phyloP scores from a whole-genome alignment of 2,329 filamentous ascomycete genomes.

The Pseudocercospora fijiensis region DNA sequence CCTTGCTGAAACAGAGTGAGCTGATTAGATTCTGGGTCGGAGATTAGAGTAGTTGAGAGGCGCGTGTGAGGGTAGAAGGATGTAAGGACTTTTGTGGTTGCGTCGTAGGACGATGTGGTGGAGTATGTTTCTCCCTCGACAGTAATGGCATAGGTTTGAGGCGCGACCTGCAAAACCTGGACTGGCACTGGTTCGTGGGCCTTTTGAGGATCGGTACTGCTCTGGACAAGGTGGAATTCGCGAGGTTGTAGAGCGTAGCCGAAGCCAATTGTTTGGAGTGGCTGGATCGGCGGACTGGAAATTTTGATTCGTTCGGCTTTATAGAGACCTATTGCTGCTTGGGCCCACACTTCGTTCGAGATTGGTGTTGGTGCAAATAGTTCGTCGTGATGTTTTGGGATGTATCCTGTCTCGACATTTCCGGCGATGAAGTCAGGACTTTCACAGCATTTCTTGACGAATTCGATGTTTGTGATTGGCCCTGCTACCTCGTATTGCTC shows the following conservation, averaged over 20 bases:
- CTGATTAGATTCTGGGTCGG: slow-evolving; percentile 57
- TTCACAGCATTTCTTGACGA: slow-evolving; percentile 82
- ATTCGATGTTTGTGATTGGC: slow-evolving; percentile 93
- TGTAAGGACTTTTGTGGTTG: slow-evolving; percentile 55
- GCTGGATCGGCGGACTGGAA: slow-evolving; percentile 26
- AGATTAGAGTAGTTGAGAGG: slow-evolving; percentile 74
- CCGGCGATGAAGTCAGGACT: slow-evolving; percentile 80
- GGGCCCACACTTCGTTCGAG: slow-evolving; percentile 73
- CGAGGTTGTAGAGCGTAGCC: slow-evolving; percentile 59
- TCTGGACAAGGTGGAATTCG: slow-evolving; percentile 57
- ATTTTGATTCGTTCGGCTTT: slow-evolving; percentile 50
- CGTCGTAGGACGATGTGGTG: slow-evolving; percentile 48
- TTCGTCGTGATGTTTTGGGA: slow-evolving; percentile 79
- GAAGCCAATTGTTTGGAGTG: slow-evolving; percentile 54
- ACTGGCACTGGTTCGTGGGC: slow-evolving; percentile 43
- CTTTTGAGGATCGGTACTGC: slow-evolving; percentile 45
- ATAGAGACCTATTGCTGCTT: slow-evolving; percentile 75
- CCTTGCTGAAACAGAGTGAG: slow-evolving; percentile 72
- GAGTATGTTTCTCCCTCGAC: slow-evolving; percentile 38
- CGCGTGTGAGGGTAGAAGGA: slow-evolving; percentile 81
- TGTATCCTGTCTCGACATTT: slow-evolving; percentile 93
- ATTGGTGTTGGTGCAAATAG: slow-evolving; percentile 66
- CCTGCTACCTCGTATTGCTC: slow-evolving; percentile 91
- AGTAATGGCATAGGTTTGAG: slow-evolving; percentile 53
- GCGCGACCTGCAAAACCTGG: slow-evolving; percentile 53